These are phyloP conservation scores for Leccinum ochraceum DNA, from an alignment of 768 basidiomycete genomes.

Conservation along the genomic window DNA sequence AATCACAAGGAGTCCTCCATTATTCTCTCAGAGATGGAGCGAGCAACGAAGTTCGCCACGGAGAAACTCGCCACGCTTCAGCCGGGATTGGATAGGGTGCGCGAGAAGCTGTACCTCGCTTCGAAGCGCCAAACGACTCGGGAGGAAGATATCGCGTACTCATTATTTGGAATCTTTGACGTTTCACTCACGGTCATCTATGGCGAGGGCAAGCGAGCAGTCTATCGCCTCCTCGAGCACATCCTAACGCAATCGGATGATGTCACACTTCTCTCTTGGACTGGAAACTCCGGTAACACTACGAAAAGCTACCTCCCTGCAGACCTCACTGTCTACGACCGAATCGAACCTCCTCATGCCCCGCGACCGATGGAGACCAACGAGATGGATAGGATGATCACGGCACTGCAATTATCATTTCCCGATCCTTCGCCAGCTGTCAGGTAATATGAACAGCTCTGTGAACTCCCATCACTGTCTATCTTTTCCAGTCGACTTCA, in stretches of 20 bases:
- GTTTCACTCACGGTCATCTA: not conserved
- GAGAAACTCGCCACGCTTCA: not conserved
- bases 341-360: too few species aligned
- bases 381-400: too few species aligned
- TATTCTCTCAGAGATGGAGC: not conserved
- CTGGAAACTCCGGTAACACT: too few species aligned
- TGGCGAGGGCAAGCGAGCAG: not conserved
- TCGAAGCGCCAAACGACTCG: not conserved
- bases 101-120: not conserved
- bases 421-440: too few species aligned
- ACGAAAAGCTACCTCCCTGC: too few species aligned
- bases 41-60: not conserved
- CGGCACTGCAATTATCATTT: too few species aligned
- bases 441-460: too few species aligned
- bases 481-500: too few species aligned
- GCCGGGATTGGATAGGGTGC: not conserved
- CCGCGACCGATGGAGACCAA: too few species aligned
- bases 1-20: not conserved
- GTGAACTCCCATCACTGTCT: too few species aligned
- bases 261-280: not conserved
- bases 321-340: too few species aligned
- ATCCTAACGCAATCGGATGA: not conserved
- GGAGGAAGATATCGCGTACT: not conserved
- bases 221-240: not conserved
- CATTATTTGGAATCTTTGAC: not conserved